Base-by-base conservation (phyloP, 345 rosid genomes). In the Streptanthus diversifolius region DNA sequence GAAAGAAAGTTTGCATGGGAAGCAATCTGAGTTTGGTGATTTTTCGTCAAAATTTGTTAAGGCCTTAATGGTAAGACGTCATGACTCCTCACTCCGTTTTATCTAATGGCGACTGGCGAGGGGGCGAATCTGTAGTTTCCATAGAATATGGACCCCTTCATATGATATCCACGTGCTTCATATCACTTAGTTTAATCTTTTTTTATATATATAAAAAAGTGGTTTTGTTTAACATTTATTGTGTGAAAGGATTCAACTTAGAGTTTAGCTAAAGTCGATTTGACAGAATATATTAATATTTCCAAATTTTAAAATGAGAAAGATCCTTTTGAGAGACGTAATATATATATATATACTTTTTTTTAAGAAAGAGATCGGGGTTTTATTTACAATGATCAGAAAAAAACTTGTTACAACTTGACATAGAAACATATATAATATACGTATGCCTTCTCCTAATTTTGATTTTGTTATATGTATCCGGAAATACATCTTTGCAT, bases 21-120 rank as follows among this genome's bases (percentile, higher is more conserved):
- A 77, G 80, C 80, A 77, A 77, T 70, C 39, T 30, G 33, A 77
- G 72, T 70, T 77, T 76, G 80, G 80, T 76, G 80, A 57, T 37
- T 77, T 76, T 68, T 76, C 72, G 80, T 77, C 80, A 70, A 48
- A 77, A 56, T 70, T 70, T 76, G 66, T 76, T 64, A 70, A 39
- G 71, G 76, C 37, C 67, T 53, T 48, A 56, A 76, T 70, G 80
- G 80, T 76, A 70, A 76, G 66, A 70, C 55, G 80, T 76, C 80
- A 70, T 55, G 71, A 63, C 71, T 66, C 43, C 61, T 47, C 72
- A 21, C 61, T 66, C 78, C 27, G 8, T 47, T 66, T 66, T 57
- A 44, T 69, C 48, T 70, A 45, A 9, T 76, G 66, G 65, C 53
- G 15, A 39, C 12, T 69, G 66, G 52, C 45, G 15, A 70, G 8